Percentiles rank a stretch among this genome's conserved stretches.
Conservation (phyloP, 768 basidiomycete species). For the Pulveroboletus sp. region DNA sequence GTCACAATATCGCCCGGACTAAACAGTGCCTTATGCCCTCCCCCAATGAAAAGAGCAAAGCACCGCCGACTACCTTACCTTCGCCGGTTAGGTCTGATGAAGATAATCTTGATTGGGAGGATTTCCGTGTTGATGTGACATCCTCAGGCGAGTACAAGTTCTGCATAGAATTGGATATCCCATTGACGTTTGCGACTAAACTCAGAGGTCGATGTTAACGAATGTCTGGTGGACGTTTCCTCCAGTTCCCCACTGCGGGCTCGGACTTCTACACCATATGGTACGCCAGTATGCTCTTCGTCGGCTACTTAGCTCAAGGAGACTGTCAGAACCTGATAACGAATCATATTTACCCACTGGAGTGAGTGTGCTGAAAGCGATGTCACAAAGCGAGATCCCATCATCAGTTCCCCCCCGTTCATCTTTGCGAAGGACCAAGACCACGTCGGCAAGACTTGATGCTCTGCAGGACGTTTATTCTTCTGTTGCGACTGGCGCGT, state of each 20-base stretch:
- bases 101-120: conserved; percentile 34
- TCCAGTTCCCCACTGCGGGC: conserved; percentile 7
- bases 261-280: neutral
- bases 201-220: conserved; percentile 23
- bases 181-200: neutral
- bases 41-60: neutral
- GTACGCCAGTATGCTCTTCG: conserved; percentile 5
- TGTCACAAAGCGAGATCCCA: conserved; percentile 12
- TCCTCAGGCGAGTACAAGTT: conserved; percentile 19
- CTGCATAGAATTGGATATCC: neutral
- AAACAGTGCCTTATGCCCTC: neutral
- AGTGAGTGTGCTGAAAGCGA: conserved; percentile 1
- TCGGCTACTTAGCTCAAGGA: neutral
- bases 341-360: neutral
- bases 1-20: neutral
- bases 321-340: neutral
- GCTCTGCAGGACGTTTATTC: conserved; percentile 44
- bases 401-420: conserved; percentile 4
- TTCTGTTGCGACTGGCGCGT: conserved; percentile 40
- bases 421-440: conserved; percentile 37
- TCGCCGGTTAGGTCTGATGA: conserved; percentile 13
- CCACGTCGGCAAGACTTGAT: conserved; percentile 41
- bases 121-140: conserved; percentile 13
- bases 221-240: conserved; percentile 12
- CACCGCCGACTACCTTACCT: neutral